Evolutionary conservation across 768 basidiomycete genomes (phyloP).

Genomic region (Psilocybe tampanensis): DNA sequence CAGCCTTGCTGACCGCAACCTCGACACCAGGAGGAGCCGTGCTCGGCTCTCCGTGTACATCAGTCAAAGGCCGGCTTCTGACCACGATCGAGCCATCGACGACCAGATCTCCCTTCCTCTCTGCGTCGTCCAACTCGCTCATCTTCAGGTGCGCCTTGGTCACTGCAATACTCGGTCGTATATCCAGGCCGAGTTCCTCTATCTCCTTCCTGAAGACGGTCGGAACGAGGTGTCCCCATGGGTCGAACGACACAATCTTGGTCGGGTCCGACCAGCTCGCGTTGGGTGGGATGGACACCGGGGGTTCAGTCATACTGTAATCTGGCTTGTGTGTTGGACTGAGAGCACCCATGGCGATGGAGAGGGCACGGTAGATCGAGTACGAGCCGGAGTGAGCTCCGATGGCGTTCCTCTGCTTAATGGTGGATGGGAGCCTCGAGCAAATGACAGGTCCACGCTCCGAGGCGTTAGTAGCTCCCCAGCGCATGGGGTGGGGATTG

Average conservation of each 20-base stretch:
- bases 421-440: conserved; percentile 78
- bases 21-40: conserved; percentile 78
- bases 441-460: conserved; percentile 87
- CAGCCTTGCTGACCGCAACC: conserved; percentile 87
- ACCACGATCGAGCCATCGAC: conserved; percentile 87
- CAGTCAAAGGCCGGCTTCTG: conserved; percentile 61
- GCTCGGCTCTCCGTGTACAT: conserved; percentile 65
- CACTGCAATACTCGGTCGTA: conserved; percentile 90
- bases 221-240: conserved; percentile 89
- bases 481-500: conserved; percentile 72
- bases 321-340: conserved; percentile 81
- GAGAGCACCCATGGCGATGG: conserved; percentile 88
- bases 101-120: conserved; percentile 66
- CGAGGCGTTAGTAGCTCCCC: conserved; percentile 72
- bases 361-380: conserved; percentile 91
- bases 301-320: conserved; percentile 82
- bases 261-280: conserved; percentile 72
- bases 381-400: conserved; percentile 95
- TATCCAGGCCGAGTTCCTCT: conserved; percentile 72
- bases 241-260: conserved; percentile 93
- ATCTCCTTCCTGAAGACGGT: conserved; percentile 65
- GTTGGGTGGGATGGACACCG: conserved; percentile 76
- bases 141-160: conserved; percentile 95
- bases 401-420: conserved; percentile 91
- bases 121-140: conserved; percentile 86